A percentile compares a stretch with the other conserved stretches of the same genome.
These are phyloP conservation scores for Kazachstania kunashirensis DNA, from an alignment of 805 yeast genomes.

Conservation along the genomic window DNA sequence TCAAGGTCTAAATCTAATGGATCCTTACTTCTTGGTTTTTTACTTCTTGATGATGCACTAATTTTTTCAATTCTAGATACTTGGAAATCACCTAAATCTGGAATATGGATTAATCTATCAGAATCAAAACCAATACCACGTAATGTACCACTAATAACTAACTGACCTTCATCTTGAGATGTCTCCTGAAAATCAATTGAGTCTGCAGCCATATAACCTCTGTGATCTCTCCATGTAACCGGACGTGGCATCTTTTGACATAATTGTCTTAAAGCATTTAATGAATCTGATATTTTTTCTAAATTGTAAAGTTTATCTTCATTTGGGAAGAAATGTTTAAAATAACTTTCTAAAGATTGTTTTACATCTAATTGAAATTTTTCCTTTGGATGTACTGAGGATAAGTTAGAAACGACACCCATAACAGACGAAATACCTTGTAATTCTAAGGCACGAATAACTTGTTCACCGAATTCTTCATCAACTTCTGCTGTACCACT, in stretches of 20 bases:
- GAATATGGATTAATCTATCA: constrained; percentile 72
- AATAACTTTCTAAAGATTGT: constrained; percentile 54
- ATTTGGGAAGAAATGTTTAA: constrained; percentile 68
- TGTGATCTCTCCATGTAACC: constrained; percentile 83
- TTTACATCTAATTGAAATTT: constrained; percentile 66
- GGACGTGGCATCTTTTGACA: constrained; percentile 84
- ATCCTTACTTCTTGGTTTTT: constrained; percentile 17
- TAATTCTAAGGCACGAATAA: constrained; percentile 75
- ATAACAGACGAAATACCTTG: constrained; percentile 84
- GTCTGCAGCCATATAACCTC: constrained; percentile 83
- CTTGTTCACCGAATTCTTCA: constrained; percentile 72
- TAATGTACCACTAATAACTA: constrained; percentile 71
- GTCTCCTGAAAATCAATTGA: constrained; percentile 31
- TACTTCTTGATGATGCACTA: constrained; percentile 23
- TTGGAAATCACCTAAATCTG: constrained; percentile 85
- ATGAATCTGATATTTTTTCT: constrained; percentile 59
- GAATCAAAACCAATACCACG: constrained; percentile 80
- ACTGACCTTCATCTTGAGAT: constrained; percentile 25
- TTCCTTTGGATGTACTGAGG: constrained; percentile 55
- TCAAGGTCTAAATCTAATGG: constrained; percentile 12
- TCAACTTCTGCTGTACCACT: constrained; percentile 83
- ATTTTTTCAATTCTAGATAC: constrained; percentile 55
- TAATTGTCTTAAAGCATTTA: constrained; percentile 59
- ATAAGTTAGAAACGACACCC: constrained; percentile 70
- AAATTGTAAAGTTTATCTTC: constrained; percentile 68